Percentiles rank a stretch among this genome's conserved stretches.
These are phyloP conservation scores for Didymella arachidicola DNA, from an alignment of 2,329 filamentous ascomycete genomes.

Conservation along the genomic window DNA sequence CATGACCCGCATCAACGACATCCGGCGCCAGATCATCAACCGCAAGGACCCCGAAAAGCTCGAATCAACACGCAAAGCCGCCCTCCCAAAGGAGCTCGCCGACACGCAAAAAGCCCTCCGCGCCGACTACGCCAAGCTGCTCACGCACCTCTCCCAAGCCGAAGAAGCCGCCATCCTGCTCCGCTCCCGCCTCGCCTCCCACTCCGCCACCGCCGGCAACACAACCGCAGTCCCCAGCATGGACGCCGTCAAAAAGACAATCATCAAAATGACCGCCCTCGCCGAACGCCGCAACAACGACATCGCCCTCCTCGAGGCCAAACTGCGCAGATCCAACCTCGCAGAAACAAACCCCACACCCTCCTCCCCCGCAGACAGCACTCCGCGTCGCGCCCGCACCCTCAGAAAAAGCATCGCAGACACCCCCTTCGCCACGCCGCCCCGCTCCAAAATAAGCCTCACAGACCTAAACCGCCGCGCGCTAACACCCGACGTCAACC, in stretches of 20 bases:
- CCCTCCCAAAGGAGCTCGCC: conserved; percentile 83
- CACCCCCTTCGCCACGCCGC: conserved; percentile 50
- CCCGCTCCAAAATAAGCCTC: conserved; percentile 44
- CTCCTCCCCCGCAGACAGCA: conserved; percentile 24
- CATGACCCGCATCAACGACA: conserved; percentile 74
- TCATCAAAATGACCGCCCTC: conserved; percentile 90
- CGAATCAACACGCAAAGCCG: conserved; percentile 71
- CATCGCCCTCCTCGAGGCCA: conserved; percentile 86
- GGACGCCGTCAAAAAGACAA: conserved; percentile 89
- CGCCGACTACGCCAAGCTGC: conserved; percentile 75
- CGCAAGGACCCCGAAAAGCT: conserved; percentile 72
- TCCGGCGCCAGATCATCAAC: conserved; percentile 76
- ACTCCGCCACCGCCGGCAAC: conserved; percentile 58
- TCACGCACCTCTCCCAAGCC: conserved; percentile 75
- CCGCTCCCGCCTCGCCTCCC: conserved; percentile 75
- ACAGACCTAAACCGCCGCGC: conserved; percentile 40
- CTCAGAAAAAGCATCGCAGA: conserved; percentile 31
- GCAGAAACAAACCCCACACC: conserved; percentile 35
- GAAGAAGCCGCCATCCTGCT: conserved; percentile 83
- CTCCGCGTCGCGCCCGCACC: conserved; percentile 29
- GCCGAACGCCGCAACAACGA: conserved; percentile 90
- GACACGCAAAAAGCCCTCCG: conserved; percentile 85
- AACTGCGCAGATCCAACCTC: conserved; percentile 73
- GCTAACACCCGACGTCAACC: conserved; percentile 40
- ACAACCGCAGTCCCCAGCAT: conserved; percentile 73